A percentile compares a stretch with the other conserved stretches of the same genome.
Conservation (phyloP, 208 protist species). For the Entamoeba dispar region DNA sequence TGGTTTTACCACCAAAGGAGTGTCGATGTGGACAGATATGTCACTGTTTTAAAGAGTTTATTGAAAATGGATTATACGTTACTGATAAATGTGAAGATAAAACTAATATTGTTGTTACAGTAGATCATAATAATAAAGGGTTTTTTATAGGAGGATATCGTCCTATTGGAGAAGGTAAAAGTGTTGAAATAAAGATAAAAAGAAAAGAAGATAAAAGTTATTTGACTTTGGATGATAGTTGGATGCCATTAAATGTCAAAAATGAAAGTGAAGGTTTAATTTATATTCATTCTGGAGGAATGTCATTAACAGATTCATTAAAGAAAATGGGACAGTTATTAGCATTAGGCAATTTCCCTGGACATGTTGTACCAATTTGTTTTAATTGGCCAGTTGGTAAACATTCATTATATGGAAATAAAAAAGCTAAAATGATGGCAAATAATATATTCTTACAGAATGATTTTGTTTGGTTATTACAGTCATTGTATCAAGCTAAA, state of each 20-base stretch:
- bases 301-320: background rate
- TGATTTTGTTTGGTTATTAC: background rate
- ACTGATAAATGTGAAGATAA: background rate
- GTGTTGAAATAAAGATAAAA: background rate
- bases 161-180: background rate
- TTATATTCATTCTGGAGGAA: background rate
- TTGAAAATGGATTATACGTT: background rate
- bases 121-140: background rate
- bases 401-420: background rate
- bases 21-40: background rate
- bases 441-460: background rate
- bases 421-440: background rate
- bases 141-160: background rate
- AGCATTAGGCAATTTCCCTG: background rate
- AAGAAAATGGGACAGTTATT: background rate
- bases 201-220: background rate
- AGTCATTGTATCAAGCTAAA: background rate
- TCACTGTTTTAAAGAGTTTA: background rate
- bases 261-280: background rate
- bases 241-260: background rate
- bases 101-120: background rate
- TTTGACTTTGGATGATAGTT: background rate
- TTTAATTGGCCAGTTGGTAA: background rate
- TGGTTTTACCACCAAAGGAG: background rate
- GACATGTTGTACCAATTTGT: background rate